Percentiles rank a stretch among this genome's conserved stretches.
Conservation (phyloP, 768 basidiomycete genomes). For the Suillus cothurnatus region DNA sequence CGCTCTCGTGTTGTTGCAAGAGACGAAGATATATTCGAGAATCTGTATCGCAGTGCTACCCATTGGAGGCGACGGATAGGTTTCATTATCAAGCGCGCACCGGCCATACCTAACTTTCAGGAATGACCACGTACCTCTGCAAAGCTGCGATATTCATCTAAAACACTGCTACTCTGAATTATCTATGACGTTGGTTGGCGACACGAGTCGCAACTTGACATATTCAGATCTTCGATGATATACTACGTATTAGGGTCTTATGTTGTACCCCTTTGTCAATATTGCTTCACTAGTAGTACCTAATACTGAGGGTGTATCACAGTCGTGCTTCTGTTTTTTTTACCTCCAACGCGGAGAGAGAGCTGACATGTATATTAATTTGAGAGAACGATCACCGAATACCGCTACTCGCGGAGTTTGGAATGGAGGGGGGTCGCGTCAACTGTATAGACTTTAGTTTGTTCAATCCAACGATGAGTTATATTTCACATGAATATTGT, state of each 20-base stretch:
- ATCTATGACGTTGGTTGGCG: too few relatives aligned
- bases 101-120: background rate
- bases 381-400: background rate
- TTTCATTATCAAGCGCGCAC: slow-evolving; percentile 8
- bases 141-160: too few relatives aligned
- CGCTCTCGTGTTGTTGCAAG: slow-evolving; percentile 35
- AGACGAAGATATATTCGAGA: slow-evolving; percentile 11
- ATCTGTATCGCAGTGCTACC: slow-evolving; percentile 11
- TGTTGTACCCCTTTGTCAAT: background rate
- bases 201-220: too few relatives aligned
- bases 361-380: background rate
- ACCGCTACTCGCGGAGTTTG: background rate
- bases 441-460: too few relatives aligned
- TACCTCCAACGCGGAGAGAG: background rate
- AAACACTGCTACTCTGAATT: too few relatives aligned
- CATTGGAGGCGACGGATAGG: slow-evolving; percentile 30
- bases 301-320: background rate
- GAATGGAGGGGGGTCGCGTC: too few relatives aligned
- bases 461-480: too few relatives aligned
- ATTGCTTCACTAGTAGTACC: background rate
- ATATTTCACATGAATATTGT: too few relatives aligned
- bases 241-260: too few relatives aligned
- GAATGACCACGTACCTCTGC: too few relatives aligned
- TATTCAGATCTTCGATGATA: too few relatives aligned
- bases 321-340: background rate